Evolutionary conservation across 139 green algal genomes (phyloP).

Genomic region (Chlamydomonas sphaeroides): DNA sequence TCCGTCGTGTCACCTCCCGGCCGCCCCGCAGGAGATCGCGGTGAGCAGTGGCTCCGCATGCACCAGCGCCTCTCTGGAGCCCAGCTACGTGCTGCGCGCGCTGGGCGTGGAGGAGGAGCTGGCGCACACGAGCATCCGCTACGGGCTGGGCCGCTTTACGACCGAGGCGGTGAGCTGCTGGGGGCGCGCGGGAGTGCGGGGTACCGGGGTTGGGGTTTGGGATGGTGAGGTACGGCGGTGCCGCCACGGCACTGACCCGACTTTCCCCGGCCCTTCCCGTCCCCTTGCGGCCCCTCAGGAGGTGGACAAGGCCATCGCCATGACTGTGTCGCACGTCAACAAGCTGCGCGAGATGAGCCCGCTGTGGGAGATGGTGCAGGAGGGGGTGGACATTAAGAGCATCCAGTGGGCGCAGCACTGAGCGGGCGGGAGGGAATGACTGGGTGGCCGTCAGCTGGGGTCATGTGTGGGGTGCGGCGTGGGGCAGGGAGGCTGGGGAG

Average conservation of each 20-base stretch:
- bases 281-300: constrained; percentile 56
- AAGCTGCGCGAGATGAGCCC: constrained; percentile 97
- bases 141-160: constrained; percentile 96
- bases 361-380: constrained; percentile 98
- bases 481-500: no score
- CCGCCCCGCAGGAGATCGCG: constrained; percentile 78
- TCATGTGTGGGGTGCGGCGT: no score
- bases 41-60: constrained; percentile 92
- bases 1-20: no score
- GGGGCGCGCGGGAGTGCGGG: not conserved
- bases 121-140: constrained; percentile 90
- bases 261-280: not conserved
- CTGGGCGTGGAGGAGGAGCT: constrained; percentile 99
- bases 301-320: constrained; percentile 83
- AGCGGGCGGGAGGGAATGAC: no score
- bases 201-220: not conserved
- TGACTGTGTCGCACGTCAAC: constrained; percentile 91
- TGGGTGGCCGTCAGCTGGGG: no score
- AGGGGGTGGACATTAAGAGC: constrained; percentile 95
- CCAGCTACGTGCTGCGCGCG: constrained; percentile 95
- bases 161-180: constrained; percentile 67
- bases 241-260: no score
- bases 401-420: constrained; percentile 97
- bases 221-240: no score
- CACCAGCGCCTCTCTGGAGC: constrained; percentile 95